phyloP scores from a whole-genome alignment of 306 rosid genomes.

The Vigna trinervia region DNA sequence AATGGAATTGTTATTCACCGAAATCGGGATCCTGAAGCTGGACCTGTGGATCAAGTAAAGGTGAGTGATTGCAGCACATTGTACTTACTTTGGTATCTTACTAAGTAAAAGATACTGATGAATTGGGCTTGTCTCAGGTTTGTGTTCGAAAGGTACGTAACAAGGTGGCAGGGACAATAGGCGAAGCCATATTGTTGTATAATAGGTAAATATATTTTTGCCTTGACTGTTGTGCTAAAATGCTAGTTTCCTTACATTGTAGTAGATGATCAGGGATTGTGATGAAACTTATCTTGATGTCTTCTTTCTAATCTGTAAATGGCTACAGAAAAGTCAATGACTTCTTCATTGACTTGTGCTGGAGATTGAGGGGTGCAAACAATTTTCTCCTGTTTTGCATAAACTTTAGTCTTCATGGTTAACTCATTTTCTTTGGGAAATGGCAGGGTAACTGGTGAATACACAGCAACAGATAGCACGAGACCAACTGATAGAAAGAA shows the following conservation, averaged over 20 bases:
- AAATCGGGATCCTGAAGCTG: constrained; percentile 83
- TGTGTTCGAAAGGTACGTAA: constrained; percentile 87
- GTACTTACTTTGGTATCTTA: constrained; percentile 14
- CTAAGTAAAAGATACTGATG: constrained; percentile 26
- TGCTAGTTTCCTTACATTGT: background rate
- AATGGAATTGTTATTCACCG: constrained; percentile 93
- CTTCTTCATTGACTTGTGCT: background rate
- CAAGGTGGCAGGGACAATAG: constrained; percentile 89
- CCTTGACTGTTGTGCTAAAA: constrained; percentile 19
- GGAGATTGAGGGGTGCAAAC: background rate
- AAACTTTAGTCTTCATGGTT: background rate
- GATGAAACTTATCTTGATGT: background rate
- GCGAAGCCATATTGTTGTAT: constrained; percentile 71
- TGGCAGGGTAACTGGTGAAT: constrained; percentile 85
- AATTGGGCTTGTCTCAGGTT: constrained; percentile 58
- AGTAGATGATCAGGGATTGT: constrained; percentile 4
- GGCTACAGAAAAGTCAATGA: background rate
- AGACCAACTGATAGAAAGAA: constrained; percentile 24
- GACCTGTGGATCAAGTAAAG: constrained; percentile 81
- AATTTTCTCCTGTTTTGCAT: background rate
- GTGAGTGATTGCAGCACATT: constrained; percentile 50
- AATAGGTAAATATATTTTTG: constrained; percentile 59
- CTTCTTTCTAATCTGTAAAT: no score
- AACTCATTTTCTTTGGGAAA: constrained; percentile 51
- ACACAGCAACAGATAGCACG: constrained; percentile 32